Percentiles rank a stretch among this genome's conserved stretches.
Conservation (phyloP, 108 stramenopile genomes). For the Nitzschia sp. region DNA sequence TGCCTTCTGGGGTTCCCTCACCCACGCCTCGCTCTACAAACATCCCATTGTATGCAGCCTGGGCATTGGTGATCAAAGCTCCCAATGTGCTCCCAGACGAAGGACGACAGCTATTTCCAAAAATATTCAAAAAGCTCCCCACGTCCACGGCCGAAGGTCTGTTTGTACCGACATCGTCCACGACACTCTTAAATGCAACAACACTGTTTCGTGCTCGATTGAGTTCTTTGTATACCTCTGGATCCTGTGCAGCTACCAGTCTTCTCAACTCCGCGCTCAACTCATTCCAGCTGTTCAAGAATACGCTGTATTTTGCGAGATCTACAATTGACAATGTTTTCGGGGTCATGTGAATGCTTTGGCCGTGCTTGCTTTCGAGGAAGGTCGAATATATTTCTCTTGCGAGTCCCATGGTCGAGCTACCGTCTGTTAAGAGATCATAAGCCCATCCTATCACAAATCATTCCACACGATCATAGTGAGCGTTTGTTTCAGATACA, state of each 20-base stretch:
- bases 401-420: slow-evolving; percentile 23
- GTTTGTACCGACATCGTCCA: slow-evolving; percentile 14
- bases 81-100: background rate
- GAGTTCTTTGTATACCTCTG: slow-evolving; percentile 2
- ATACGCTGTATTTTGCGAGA: background rate
- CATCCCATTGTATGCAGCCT: slow-evolving; percentile 17
- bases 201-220: slow-evolving; percentile 11
- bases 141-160: slow-evolving; percentile 24
- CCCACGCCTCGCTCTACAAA: slow-evolving; percentile 22
- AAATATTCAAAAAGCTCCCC: background rate
- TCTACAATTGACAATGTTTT: slow-evolving; percentile 39
- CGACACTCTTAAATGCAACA: slow-evolving; percentile 16
- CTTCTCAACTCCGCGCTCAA: background rate
- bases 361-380: slow-evolving; percentile 9
- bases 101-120: slow-evolving; percentile 3
- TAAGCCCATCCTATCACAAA: slow-evolving; percentile 23
- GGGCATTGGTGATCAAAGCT: background rate
- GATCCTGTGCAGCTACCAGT: slow-evolving; percentile 3
- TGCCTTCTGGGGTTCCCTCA: slow-evolving; percentile 12
- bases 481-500: too few relatives aligned
- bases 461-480: background rate
- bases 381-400: slow-evolving; percentile 25
- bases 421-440: background rate
- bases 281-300: slow-evolving; percentile 22
- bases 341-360: slow-evolving; percentile 14